phyloP scores from a whole-genome alignment of 495 filamentous ascomycete genomes.

The Durotheca rogersii region DNA sequence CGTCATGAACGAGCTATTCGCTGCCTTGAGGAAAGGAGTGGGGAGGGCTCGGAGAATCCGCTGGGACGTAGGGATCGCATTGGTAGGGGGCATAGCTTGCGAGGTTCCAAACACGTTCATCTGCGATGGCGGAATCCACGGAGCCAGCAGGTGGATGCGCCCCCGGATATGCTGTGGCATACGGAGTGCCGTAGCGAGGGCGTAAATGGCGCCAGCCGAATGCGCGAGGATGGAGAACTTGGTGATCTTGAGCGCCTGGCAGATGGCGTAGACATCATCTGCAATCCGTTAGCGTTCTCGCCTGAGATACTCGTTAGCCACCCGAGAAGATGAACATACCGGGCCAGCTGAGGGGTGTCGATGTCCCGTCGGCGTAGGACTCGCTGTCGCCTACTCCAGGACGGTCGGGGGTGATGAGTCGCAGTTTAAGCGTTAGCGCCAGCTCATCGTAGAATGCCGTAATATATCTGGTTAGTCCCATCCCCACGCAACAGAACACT shows the following conservation, averaged over 20 bases:
- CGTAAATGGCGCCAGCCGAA: conserved; percentile 95
- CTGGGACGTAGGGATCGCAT: conserved; percentile 87
- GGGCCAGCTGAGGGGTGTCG: conserved; percentile 90
- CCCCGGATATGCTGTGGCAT: conserved; percentile 96
- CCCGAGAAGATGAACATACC: conserved; percentile 57
- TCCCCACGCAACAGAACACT: conserved; percentile 95
- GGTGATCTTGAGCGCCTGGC: conserved; percentile 85
- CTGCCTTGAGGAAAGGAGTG: conserved; percentile 86
- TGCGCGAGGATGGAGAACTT: conserved; percentile 99
- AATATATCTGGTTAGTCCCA: conserved; percentile 95
- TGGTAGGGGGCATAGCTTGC: conserved; percentile 70
- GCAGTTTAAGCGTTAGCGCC: conserved; percentile 80
- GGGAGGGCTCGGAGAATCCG: conserved; percentile 88
- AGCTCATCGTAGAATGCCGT: conserved; percentile 98
- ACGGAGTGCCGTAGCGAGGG: conserved; percentile 89
- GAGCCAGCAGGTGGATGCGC: conserved; percentile 90
- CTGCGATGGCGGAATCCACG: conserved; percentile 98
- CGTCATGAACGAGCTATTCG: conserved; percentile 92
- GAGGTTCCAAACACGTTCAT: conserved; percentile 79
- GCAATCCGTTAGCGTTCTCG: conserved; percentile 17
- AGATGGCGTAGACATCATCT: conserved; percentile 96
- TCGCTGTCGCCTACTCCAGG: conserved; percentile 94
- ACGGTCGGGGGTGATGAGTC: conserved; percentile 90
- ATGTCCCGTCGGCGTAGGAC: conserved; percentile 72
- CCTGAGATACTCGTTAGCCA: conserved; percentile 14